phyloP scores from a whole-genome alignment of 108 stramenopile species.

The Cyclostephanos invisitatus region DNA sequence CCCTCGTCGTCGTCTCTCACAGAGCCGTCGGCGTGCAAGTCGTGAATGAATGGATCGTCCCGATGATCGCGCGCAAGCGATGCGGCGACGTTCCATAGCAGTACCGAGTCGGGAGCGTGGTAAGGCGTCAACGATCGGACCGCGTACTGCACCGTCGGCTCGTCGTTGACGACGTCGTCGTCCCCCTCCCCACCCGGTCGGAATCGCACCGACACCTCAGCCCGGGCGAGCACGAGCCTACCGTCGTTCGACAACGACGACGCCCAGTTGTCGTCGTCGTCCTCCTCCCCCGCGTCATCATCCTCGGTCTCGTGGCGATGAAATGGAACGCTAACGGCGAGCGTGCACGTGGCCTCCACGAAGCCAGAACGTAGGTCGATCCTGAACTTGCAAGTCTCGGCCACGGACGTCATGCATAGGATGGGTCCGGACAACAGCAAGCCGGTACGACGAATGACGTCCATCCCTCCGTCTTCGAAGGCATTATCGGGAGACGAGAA shows the following conservation, averaged over 20 bases:
- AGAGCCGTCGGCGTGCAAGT: not conserved
- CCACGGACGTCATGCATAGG: constrained; percentile 40
- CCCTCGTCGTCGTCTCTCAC: not conserved
- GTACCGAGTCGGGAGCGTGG: constrained; percentile 10
- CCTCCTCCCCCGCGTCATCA: not conserved
- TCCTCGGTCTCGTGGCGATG: constrained; percentile 5
- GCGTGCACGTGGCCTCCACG: constrained; percentile 36
- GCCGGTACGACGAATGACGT: constrained; percentile 3
- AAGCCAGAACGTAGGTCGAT: constrained; percentile 29
- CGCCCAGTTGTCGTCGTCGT: not conserved
- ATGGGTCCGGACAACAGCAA: constrained; percentile 39
- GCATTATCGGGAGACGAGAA: too few relatives aligned
- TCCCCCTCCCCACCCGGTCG: constrained; percentile 38
- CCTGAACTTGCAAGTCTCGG: constrained; percentile 33
- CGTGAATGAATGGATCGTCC: constrained; percentile 31
- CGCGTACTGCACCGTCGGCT: constrained; percentile 40
- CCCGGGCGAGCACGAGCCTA: constrained; percentile 34
- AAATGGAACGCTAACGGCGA: constrained; percentile 40
- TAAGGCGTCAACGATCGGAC: constrained; percentile 30
- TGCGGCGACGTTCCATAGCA: constrained; percentile 27
- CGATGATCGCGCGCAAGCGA: constrained; percentile 33
- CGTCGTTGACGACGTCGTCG: constrained; percentile 22
- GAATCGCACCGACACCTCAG: constrained; percentile 37
- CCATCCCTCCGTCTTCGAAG: not conserved
- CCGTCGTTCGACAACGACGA: not conserved